A percentile compares a stretch with the other conserved stretches of the same genome.
Evolutionary conservation across 345 rosid genomes (phyloP).

Genomic region (Populus pruinosa): DNA sequence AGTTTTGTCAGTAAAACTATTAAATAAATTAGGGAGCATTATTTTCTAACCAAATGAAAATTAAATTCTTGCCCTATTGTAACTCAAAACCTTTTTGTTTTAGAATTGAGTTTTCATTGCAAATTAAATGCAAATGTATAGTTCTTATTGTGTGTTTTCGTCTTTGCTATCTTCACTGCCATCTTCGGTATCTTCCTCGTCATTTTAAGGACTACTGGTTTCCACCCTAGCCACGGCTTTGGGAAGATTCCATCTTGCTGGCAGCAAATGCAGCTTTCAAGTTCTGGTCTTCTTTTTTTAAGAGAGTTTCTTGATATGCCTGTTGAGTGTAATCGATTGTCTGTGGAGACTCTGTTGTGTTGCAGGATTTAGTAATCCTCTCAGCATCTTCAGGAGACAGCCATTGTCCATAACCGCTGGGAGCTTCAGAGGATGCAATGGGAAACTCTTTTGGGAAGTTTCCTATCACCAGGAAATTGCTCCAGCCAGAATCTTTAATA

Average conservation of each 20-base stretch:
- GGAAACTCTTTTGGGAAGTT: conserved; percentile 82
- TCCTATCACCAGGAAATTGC: conserved; percentile 85
- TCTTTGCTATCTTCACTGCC: conserved; percentile 23
- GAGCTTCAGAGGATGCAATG: conserved; percentile 63
- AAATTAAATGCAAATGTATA: conserved; percentile 3
- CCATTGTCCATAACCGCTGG: conserved; percentile 85
- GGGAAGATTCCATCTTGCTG: conserved; percentile 71
- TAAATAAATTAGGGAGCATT: no score
- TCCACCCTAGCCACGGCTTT: conserved; percentile 32
- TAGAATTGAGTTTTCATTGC: no score
- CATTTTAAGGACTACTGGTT: neutral
- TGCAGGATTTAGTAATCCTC: conserved; percentile 62
- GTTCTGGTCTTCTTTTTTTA: conserved; percentile 68
- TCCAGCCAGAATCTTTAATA: conserved; percentile 85
- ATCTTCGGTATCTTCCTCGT: conserved; percentile 15
- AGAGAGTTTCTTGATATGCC: conserved; percentile 38
- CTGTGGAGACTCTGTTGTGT: conserved; percentile 35
- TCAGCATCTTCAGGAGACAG: conserved; percentile 85
- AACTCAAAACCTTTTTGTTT: no score
- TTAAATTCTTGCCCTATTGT: no score
- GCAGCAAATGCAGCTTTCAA: conserved; percentile 91
- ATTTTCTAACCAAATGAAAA: no score
- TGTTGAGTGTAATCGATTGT: conserved; percentile 32
- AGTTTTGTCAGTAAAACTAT: no score
- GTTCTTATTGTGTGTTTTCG: conserved; percentile 22